Evolutionary conservation across 1,284 basidiomycete genomes (phyloP), one percentile per base, ranked within the genome.

Genomic region (Veloboletus limbatus): DNA sequence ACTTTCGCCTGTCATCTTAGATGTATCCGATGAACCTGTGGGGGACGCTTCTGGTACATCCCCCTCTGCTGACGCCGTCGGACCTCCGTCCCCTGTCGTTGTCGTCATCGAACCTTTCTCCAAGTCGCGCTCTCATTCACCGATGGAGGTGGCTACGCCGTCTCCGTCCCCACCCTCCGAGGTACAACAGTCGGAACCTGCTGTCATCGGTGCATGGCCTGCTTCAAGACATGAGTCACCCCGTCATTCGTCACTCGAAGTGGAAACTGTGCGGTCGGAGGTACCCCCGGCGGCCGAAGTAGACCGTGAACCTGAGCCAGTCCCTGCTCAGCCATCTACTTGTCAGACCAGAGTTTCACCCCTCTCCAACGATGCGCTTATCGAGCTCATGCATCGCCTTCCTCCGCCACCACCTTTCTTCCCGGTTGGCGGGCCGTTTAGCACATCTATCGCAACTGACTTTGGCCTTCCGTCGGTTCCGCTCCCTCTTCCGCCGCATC

Each of bases 131-230:
- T 74, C 73, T 16, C 66, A 63, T 37, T 76, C 77, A 7, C 74
- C 76, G 0, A 78, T 79, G 71, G 74, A 77, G 27, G 63, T 78
- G 4, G 67, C 68, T 6, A 74, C 71, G 21, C 69, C 68, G 35
- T 56, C 65, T 18, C 47, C 55, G 41, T 52, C 62, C 25, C 49
- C 55, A 36, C 49, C 40, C 18, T 33, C 44, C 3, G 53, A 54
- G 35, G 44, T 4, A 9, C 60, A 50, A 14, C 58, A 51, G 7
- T 16, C 36, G 3, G 63, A 68, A 16, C 66, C 65, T 35, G 48
- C 62, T 21, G 48, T 67, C 8, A 42, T 70, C 13, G 68, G 67
- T 18, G 65, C 68, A 14, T 71, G 68, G 58, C 65, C 69, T 8
- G 28, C 37, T 22, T 67, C 63, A 6, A 53, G 63, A 27, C 55